A percentile compares a stretch with the other conserved stretches of the same genome.
Evolutionary conservation across 345 rosid species (phyloP).

Genomic region (Lumnitzera racemosa): DNA sequence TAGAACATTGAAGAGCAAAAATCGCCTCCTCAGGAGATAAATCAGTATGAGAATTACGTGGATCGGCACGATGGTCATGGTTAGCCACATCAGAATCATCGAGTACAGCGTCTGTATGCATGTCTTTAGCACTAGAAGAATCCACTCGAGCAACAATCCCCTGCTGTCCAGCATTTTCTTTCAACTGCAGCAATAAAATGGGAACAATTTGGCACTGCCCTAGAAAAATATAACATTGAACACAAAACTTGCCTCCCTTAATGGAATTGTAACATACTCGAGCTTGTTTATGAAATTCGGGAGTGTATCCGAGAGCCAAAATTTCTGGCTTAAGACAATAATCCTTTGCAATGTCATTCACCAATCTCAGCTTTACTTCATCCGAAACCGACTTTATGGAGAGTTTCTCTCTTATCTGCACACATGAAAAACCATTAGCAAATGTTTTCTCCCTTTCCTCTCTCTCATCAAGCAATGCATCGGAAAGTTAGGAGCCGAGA

Average conservation of each 20-base stretch:
- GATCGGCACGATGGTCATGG: neutral
- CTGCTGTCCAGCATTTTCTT: conserved; percentile 10
- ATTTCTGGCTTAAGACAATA: conserved; percentile 30
- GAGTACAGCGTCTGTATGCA: conserved; percentile 6
- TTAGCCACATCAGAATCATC: conserved; percentile 12
- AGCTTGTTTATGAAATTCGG: conserved; percentile 44
- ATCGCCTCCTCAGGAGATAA: too few relatives aligned
- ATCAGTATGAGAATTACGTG: conserved; percentile 14
- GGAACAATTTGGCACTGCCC: neutral
- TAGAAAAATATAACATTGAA: neutral
- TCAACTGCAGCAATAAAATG: conserved; percentile 13
- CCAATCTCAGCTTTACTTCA: conserved; percentile 35
- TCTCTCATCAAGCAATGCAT: too few relatives aligned
- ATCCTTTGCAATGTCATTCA: conserved; percentile 50
- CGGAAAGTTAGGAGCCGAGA: too few relatives aligned
- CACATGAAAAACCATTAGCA: neutral
- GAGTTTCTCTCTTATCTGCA: conserved; percentile 52
- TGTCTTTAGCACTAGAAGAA: conserved; percentile 10
- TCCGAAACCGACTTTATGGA: conserved; percentile 32
- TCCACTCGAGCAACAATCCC: conserved; percentile 5
- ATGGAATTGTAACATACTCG: neutral
- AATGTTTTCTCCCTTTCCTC: too few relatives aligned
- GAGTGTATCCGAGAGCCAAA: conserved; percentile 44
- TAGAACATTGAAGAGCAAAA: neutral
- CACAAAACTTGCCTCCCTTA: neutral